Conservation (phyloP, 768 basidiomycete genomes). For the Exsudoporus frostii region DNA sequence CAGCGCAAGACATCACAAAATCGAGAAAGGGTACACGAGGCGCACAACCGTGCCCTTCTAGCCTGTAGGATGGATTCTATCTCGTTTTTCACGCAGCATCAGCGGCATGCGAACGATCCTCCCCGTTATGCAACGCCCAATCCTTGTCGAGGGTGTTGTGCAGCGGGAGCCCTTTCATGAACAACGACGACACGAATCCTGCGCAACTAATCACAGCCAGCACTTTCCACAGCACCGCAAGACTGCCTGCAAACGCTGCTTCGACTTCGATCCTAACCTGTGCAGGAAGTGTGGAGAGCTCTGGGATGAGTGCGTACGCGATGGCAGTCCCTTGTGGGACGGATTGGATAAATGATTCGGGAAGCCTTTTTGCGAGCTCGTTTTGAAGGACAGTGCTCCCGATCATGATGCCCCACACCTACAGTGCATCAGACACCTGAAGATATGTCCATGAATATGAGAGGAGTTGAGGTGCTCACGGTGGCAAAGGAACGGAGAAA, state of each 20-base stretch:
- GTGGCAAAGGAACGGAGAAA: conserved; percentile 37
- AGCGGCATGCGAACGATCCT: neutral
- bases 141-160: neutral
- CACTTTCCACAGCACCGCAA: conserved; percentile 40
- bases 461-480: conserved; percentile 15
- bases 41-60: no score
- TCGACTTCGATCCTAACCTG: conserved; percentile 35
- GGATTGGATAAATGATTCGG: conserved; percentile 33
- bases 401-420: conserved; percentile 51
- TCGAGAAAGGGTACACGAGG: no score
- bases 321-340: conserved; percentile 40
- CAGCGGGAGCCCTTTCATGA: conserved; percentile 6
- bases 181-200: conserved; percentile 2
- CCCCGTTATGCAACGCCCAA: conserved; percentile 2
- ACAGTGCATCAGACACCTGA: neutral
- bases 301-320: conserved; percentile 45
- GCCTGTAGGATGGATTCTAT: no score
- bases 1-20: no score
- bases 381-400: conserved; percentile 50
- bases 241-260: conserved; percentile 39
- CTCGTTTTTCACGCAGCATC: no score
- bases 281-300: conserved; percentile 34
- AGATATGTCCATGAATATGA: neutral
- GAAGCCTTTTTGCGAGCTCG: conserved; percentile 39
- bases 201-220: conserved; percentile 33